Base-by-base conservation (phyloP, 2,329 filamentous ascomycete species). In the Chaetothyriales sp. region DNA sequence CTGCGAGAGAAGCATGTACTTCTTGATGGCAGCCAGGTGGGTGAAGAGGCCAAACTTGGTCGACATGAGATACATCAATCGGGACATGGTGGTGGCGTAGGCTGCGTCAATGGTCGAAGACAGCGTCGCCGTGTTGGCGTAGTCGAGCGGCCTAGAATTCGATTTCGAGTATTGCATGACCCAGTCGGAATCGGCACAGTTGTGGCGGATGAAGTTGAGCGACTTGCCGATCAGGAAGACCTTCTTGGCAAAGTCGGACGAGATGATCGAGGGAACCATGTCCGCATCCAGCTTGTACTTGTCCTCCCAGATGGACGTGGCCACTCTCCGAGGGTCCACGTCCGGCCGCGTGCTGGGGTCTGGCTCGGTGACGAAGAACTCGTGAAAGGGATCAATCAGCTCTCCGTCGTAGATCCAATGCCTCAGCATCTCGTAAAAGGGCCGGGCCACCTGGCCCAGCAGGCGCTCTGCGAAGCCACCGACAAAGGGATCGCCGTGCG, bases 381-480 rank as follows among this genome's bases (percentile, higher is more conserved):
- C 92, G 51, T 82, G 77, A 63, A 89, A 95, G 0, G 94, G 92
- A 67, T 98, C 92, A n/a, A 87, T 89, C 13, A 98, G 77, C 71
- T 98, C 94, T 55, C 92, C 92, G 63, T 98, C 90, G 64, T 98
- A 98, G 48, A 98, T 95, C 92, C 92, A 98, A 61, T 88, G 85
- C 51, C 89, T 82, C 50, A 98, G 74, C 73, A 98, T 95, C 62
- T 94, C 87, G 66, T 98, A 98, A 65, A 98, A 98, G 0, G 94
- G 94, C 15, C 86, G 78, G 1, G 92, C 95, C 50, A 98, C 86
- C 62, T 90, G 86, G 5, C 78, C 77, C 5, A 98, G 76, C 25
- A 98, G 75, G 20, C 90, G 81, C 67, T 97, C 90, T 0, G 92
- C 92, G 70, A 97, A 97, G 0, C 83, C 83, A 56, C 86, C 86